Evolutionary conservation across 164 flowering plant species (phyloP), one percentile per base, ranked within the genome.

Genomic region (Santalum album): DNA sequence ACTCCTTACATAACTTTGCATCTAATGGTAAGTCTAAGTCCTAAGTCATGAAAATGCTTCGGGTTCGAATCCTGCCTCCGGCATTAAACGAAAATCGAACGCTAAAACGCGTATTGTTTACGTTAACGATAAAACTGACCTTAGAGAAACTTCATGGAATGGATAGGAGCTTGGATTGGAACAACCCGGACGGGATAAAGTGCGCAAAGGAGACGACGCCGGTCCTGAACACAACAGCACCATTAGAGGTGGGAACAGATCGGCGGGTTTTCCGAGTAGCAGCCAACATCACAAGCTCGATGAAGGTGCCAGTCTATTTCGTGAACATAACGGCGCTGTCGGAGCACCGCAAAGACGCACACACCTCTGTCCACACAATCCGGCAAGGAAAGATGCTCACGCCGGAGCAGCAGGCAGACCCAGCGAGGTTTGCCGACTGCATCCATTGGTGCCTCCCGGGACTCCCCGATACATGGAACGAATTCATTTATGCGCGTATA

Each of bases 361-460:
- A 88, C 63, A 77, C 95, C 3, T 86, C 98, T 0, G 77, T 86
- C 9, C 68, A 86, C 68, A 77, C 87, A 1, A 73, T 78, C 44
- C 73, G 84, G 0, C 83, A 77, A 39, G 95, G 95, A 38, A 84
- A 88, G 58, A 45, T 80, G 74, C 70, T 88, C 7, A 75, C 82
- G 0, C 65, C 72, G 0, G 84, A 84, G 59, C 92, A 89, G 32
- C 61, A 78, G 55, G 73, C 87, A 0, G 90, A 89, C 48, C 89
- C 87, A 0, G 53, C 50, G 9, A 78, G 55, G 0, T 84, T 62
- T 35, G 94, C 96, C 0, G 96, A 92, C 66, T 92, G 98, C 55
- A 79, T 86, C 46, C 96, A 91, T 34, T 91, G 98, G 96, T 86
- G 98, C 53, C 75, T 91, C 4, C 98, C 98, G 1, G 98, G 98